These are phyloP conservation scores for Nemania abortiva DNA, from an alignment of 2,329 filamentous ascomycete genomes.

Conservation along the genomic window DNA sequence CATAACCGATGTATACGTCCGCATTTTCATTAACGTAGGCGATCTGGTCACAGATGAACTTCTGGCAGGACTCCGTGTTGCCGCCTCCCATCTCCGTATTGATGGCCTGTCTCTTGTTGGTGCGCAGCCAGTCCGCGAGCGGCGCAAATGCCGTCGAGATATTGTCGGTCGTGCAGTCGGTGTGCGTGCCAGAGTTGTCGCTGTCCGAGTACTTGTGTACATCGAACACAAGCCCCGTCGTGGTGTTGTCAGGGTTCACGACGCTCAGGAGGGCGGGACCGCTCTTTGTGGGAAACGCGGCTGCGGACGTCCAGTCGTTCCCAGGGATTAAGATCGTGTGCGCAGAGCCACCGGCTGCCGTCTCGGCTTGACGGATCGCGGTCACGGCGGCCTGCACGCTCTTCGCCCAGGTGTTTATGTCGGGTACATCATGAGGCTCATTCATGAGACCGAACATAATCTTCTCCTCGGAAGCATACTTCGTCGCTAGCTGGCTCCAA, in stretches of 20 bases:
- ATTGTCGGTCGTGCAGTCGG: constrained; percentile 54
- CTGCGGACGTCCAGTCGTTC: constrained; percentile 58
- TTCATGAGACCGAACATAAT: constrained; percentile 68
- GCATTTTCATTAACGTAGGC: constrained; percentile 49
- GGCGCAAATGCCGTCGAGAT: constrained; percentile 50
- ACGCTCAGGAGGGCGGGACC: constrained; percentile 57
- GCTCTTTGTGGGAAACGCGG: constrained; percentile 53
- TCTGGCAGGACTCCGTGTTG: constrained; percentile 51
- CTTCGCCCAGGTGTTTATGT: constrained; percentile 61
- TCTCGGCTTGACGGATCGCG: constrained; percentile 39
- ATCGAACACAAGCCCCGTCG: constrained; percentile 58
- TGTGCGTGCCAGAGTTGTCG: constrained; percentile 48
- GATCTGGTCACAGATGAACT: constrained; percentile 51
- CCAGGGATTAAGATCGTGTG: constrained; percentile 65
- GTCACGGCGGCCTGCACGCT: constrained; percentile 58
- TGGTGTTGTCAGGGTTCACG: constrained; percentile 58
- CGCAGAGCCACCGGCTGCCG: constrained; percentile 20
- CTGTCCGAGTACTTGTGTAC: constrained; percentile 59
- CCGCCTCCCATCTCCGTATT: constrained; percentile 56
- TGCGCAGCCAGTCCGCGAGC: constrained; percentile 53
- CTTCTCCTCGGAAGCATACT: constrained; percentile 59
- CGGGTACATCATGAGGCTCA: constrained; percentile 60
- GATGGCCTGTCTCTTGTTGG: constrained; percentile 51
- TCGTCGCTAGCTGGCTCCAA: constrained; percentile 67
- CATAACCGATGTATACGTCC: constrained; percentile 48